Evolutionary conservation across 495 filamentous ascomycete genomes (phyloP).

Genomic region (Neurospora pannonica): DNA sequence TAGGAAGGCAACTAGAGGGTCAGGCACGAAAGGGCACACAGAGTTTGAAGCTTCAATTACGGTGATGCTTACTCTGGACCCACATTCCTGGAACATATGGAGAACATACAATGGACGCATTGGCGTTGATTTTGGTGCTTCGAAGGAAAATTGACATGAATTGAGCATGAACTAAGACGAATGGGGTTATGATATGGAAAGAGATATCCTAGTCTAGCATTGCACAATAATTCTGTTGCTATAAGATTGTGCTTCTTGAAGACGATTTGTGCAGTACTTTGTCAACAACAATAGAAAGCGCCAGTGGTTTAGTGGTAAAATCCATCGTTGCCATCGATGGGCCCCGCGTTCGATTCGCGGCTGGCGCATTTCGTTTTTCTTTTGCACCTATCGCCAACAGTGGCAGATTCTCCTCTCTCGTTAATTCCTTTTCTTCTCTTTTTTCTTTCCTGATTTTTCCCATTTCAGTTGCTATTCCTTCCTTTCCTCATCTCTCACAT

Average conservation of each 20-base stretch:
- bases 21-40: not conserved
- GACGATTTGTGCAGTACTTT: accelerated
- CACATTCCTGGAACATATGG: not conserved
- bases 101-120: not conserved
- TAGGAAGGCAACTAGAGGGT: not conserved
- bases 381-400: not conserved
- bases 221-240: not conserved
- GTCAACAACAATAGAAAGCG: not conserved
- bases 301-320: not conserved
- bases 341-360: not conserved
- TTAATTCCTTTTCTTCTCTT: not conserved
- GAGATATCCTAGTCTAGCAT: not conserved
- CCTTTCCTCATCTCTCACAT: not conserved
- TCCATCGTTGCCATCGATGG: not conserved
- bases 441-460: not conserved
- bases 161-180: not conserved
- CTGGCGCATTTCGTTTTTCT: not conserved
- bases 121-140: not conserved
- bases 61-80: not conserved
- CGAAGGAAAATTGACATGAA: not conserved
- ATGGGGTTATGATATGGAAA: not conserved
- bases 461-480: not conserved
- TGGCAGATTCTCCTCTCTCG: not conserved
- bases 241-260: not conserved
- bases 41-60: not conserved